phyloP scores from a whole-genome alignment of 495 filamentous ascomycete species.

The Immersiella caudata region DNA sequence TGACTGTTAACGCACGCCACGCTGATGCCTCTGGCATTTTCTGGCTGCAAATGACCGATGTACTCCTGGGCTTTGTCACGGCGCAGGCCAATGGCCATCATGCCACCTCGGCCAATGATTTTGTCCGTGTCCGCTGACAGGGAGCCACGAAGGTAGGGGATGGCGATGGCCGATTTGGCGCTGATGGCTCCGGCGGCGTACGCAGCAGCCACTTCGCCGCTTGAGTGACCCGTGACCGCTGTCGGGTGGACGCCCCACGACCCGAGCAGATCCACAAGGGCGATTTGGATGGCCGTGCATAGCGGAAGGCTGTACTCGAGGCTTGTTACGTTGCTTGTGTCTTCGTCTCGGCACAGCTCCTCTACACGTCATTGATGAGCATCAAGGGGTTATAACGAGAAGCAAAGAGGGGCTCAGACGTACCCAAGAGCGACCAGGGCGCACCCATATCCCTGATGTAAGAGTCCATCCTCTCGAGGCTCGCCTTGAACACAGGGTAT shows the following conservation, averaged over 20 bases:
- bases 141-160: slow-evolving; percentile 46
- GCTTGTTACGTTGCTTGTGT: not conserved
- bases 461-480: not conserved
- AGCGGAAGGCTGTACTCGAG: slow-evolving; percentile 38
- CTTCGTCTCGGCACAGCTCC: not conserved
- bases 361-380: not conserved
- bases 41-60: too few relatives aligned
- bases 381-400: not conserved
- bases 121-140: too few relatives aligned
- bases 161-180: slow-evolving; percentile 48
- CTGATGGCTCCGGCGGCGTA: slow-evolving; percentile 47
- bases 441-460: too few relatives aligned
- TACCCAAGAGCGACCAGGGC: too few relatives aligned
- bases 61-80: too few relatives aligned
- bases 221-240: slow-evolving; percentile 60
- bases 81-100: too few relatives aligned
- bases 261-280: slow-evolving; percentile 51
- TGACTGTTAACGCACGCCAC: too few relatives aligned
- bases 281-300: slow-evolving; percentile 53
- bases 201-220: slow-evolving; percentile 57
- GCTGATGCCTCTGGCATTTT: too few relatives aligned
- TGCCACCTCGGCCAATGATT: too few relatives aligned
- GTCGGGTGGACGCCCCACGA: slow-evolving; percentile 48
- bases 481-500: not conserved
- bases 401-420: too few relatives aligned